Evolutionary conservation across 2,329 filamentous ascomycete genomes (phyloP), one percentile per base, ranked within the genome.

Genomic region (Diaporthe ampelina): DNA sequence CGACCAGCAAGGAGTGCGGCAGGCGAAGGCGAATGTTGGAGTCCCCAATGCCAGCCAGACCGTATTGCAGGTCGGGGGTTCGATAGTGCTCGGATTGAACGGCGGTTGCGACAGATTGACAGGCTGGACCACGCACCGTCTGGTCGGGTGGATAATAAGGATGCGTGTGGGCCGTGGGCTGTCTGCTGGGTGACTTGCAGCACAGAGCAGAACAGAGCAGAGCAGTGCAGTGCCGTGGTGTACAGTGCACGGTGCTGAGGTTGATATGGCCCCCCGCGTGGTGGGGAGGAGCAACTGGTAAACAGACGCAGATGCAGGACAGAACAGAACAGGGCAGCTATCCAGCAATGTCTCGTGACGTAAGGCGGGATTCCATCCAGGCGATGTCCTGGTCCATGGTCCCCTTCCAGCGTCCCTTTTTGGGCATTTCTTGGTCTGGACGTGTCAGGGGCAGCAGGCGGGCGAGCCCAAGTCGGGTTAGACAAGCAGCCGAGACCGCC

Each of bases 381-480:
- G 54, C 24, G n/a, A 43, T 65, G 40, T 59, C 65, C 57, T 67
- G 35, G 35, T 29, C 24, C 17, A 26, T n/a, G 48, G 48, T 56
- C 65, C n/a, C 48, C 35, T 57, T 54, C 26, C 40, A 9, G 29
- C n/a, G n/a, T 61, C 43, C 43, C 43, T 24, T 43, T 32, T 52
- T 52, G 52, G 59, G 59, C 35, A 15, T 73, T 35, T 71, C 71
- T 70, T 61, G 58, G 26, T 11, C 43, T 63, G 61, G 67, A 29
- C n/a, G 43, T 15, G 61, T 72, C 72, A 74, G 59, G 72, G 67
- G 72, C 57, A 73, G n/a, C 45, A 24, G 13, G 45, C 11, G 26
- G 56, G 61, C 61, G 52, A 63, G 37, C 35, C 73, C 73, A 75
- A 73, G 45, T 75, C 70, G 57, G 73, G 70, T 70, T 73, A 75